Conservation (phyloP, 1,284 basidiomycete genomes). For the Irpex sp. region DNA sequence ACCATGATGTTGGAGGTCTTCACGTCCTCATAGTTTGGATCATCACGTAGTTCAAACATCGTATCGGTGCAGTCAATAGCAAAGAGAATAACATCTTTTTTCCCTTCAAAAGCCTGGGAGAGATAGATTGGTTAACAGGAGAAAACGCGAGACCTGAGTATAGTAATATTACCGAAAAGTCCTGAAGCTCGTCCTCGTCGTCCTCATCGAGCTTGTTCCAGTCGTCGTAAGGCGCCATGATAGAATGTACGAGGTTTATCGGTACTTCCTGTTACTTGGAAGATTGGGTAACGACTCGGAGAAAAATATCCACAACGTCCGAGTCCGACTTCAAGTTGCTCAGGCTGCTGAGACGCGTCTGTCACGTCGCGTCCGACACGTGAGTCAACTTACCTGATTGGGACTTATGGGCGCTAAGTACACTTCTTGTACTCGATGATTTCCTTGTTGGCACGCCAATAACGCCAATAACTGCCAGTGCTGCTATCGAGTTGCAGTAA, state of each 20-base stretch:
- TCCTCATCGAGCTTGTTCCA: constrained; percentile 76
- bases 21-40: constrained; percentile 55
- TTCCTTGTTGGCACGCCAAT: too few relatives aligned
- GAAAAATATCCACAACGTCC: too few relatives aligned
- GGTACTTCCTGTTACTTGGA: too few relatives aligned
- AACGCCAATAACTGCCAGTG: too few relatives aligned
- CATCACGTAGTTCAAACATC: constrained; percentile 76
- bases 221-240: constrained; percentile 63
- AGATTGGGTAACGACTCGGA: too few relatives aligned
- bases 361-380: background rate
- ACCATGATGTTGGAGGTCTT: constrained; percentile 63
- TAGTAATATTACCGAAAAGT: constrained; percentile 48
- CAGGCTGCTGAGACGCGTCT: background rate
- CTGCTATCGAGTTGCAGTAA: too few relatives aligned
- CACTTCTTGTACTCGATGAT: too few relatives aligned
- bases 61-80: constrained; percentile 90
- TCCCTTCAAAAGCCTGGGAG: constrained; percentile 64
- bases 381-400: background rate
- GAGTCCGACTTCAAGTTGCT: too few relatives aligned
- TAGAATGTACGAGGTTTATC: background rate
- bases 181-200: constrained; percentile 76
- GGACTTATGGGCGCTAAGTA: background rate
- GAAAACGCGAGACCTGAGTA: background rate
- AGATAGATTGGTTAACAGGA: background rate
- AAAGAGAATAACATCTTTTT: constrained; percentile 84